Evolutionary conservation across 1,284 basidiomycete species (phyloP).

Genomic region (Salmacisia buchloeana): DNA sequence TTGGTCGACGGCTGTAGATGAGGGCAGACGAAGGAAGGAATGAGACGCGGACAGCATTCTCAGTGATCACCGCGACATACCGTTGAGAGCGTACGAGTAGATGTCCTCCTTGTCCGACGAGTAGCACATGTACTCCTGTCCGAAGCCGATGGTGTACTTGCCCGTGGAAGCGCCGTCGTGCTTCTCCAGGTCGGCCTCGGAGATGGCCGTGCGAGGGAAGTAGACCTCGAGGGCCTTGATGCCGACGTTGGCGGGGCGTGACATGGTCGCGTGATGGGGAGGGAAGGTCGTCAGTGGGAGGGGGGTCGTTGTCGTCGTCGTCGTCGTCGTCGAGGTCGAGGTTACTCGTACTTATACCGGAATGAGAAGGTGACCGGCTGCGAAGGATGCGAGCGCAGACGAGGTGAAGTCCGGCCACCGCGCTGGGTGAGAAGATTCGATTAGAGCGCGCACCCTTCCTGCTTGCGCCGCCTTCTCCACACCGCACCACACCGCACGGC

Average conservation of each 20-base stretch:
- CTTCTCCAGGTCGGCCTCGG: slow-evolving; percentile 60
- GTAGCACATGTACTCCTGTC: slow-evolving; percentile 96
- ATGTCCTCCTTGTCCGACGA: slow-evolving; percentile 93
- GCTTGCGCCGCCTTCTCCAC: too few species aligned
- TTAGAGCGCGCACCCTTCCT: too few species aligned
- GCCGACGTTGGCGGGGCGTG: slow-evolving; percentile 81
- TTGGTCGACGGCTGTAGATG: slow-evolving; percentile 57
- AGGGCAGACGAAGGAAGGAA: neutral
- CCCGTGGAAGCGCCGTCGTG: slow-evolving; percentile 93
- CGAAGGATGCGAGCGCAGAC: too few species aligned
- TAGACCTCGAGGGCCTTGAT: slow-evolving; percentile 88
- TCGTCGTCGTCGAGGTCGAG: neutral
- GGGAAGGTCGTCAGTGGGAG: neutral
- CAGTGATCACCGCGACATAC: slow-evolving; percentile 55
- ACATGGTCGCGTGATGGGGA: neutral
- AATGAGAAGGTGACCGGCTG: too few species aligned
- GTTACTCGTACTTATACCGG: too few species aligned
- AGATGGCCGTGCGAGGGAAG: slow-evolving; percentile 61
- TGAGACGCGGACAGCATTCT: neutral
- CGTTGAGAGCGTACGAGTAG: slow-evolving; percentile 92
- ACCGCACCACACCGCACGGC: too few species aligned
- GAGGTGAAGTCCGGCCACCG: too few species aligned
- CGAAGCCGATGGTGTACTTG: slow-evolving; percentile 99
- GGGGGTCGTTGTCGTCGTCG: neutral
- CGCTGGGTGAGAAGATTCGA: too few species aligned